These are phyloP conservation scores for Serendipita sp. DNA, from an alignment of 1,284 basidiomycete species.

Conservation along the genomic window DNA sequence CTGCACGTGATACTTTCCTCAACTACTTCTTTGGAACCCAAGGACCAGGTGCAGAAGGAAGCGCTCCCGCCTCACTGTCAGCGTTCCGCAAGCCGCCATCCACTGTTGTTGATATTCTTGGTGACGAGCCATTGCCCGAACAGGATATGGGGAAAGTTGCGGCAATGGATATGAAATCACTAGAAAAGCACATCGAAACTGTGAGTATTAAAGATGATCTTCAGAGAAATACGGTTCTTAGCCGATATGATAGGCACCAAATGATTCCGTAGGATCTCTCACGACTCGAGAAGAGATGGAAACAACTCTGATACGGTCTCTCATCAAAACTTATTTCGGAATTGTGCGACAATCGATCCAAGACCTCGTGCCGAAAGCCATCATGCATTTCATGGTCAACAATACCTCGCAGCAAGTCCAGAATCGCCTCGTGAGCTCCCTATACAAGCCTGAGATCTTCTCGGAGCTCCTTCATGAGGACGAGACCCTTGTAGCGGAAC, in stretches of 20 bases:
- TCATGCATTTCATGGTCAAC: conserved; percentile 95
- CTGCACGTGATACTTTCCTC: conserved; percentile 76
- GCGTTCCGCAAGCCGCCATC: background rate
- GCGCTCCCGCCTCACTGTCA: conserved; percentile 8
- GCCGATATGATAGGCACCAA: conserved; percentile 28
- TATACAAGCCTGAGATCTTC: conserved; percentile 94
- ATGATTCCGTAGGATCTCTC: conserved; percentile 42
- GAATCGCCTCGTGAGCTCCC: conserved; percentile 78
- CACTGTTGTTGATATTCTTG: background rate
- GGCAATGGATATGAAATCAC: conserved; percentile 96
- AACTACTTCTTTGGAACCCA: conserved; percentile 89
- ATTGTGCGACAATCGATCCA: conserved; percentile 96
- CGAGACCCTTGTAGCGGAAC: conserved; percentile 84
- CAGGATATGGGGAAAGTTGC: conserved; percentile 34
- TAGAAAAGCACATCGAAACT: conserved; percentile 90
- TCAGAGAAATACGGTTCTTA: background rate
- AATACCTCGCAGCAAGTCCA: conserved; percentile 93
- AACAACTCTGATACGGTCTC: conserved; percentile 82
- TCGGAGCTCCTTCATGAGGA: conserved; percentile 89
- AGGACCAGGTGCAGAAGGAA: conserved; percentile 39
- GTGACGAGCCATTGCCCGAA: conserved; percentile 7
- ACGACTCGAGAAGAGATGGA: conserved; percentile 89
- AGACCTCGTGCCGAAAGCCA: conserved; percentile 91
- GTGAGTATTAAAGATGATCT: conserved; percentile 34
- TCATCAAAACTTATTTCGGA: conserved; percentile 91